phyloP scores from a whole-genome alignment of 78 protist genomes.

The Guillardia theta region DNA sequence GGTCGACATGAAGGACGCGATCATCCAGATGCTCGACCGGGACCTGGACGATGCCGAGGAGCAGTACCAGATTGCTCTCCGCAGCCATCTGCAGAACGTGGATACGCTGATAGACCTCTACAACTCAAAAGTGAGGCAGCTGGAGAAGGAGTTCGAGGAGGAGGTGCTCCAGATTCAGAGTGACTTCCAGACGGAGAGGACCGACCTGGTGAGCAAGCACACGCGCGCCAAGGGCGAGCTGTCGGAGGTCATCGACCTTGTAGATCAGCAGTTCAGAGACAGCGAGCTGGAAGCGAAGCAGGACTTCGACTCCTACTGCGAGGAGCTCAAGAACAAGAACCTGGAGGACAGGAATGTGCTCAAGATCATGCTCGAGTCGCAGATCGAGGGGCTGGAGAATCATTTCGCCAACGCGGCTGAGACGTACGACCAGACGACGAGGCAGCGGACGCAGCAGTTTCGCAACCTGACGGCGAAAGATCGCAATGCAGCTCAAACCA shows the following conservation, averaged over 20 bases:
- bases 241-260: slow-evolving; percentile 40
- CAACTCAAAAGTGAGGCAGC: not conserved
- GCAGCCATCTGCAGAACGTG: slow-evolving; percentile 61
- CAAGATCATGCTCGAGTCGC: slow-evolving; percentile 49
- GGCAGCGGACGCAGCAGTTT: slow-evolving; percentile 37
- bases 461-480: slow-evolving; percentile 2
- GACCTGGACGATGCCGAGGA: slow-evolving; percentile 79
- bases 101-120: slow-evolving; percentile 67
- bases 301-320: slow-evolving; percentile 30
- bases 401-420: slow-evolving; percentile 49
- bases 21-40: slow-evolving; percentile 57
- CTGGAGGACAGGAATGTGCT: slow-evolving; percentile 62
- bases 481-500: not conserved
- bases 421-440: slow-evolving; percentile 49
- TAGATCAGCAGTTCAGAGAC: slow-evolving; percentile 51
- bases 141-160: slow-evolving; percentile 55
- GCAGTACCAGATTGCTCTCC: slow-evolving; percentile 76
- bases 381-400: slow-evolving; percentile 40
- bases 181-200: slow-evolving; percentile 48
- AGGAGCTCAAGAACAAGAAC: slow-evolving; percentile 58
- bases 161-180: slow-evolving; percentile 29
- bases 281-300: slow-evolving; percentile 40
- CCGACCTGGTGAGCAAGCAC: slow-evolving; percentile 40
- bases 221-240: slow-evolving; percentile 48
- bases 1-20: slow-evolving; percentile 75